A percentile compares a stretch with the other conserved stretches of the same genome.
Conservation (phyloP, 805 yeast genomes). For the Wickerhamomyces bovis region DNA sequence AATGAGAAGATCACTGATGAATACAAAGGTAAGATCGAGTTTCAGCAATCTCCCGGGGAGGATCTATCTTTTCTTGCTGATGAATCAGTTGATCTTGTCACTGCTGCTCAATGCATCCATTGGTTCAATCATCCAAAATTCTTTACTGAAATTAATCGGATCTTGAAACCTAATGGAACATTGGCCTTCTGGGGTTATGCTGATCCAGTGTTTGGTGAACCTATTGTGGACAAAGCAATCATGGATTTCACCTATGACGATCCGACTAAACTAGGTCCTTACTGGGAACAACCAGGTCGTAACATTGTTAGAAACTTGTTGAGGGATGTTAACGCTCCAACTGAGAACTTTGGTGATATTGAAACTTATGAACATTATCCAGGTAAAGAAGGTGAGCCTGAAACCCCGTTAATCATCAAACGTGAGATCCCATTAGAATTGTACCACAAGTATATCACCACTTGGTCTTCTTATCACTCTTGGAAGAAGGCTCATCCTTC, state of each 20-base stretch:
- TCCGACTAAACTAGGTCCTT: slow-evolving; percentile 47
- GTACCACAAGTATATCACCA: slow-evolving; percentile 48
- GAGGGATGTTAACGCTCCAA: slow-evolving; percentile 38
- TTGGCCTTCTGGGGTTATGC: slow-evolving; percentile 75
- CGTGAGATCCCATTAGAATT: slow-evolving; percentile 37
- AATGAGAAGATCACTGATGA: slow-evolving; percentile 16
- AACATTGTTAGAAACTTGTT: slow-evolving; percentile 40
- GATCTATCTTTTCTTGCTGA: slow-evolving; percentile 24
- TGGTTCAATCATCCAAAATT: slow-evolving; percentile 64
- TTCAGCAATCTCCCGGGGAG: slow-evolving; percentile 22
- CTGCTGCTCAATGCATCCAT: slow-evolving; percentile 85
- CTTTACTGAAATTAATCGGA: slow-evolving; percentile 41
- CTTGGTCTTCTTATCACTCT: slow-evolving; percentile 66
- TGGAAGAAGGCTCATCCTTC: slow-evolving; percentile 34
- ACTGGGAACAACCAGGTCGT: slow-evolving; percentile 89
- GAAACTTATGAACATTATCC: slow-evolving; percentile 27
- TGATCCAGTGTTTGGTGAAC: slow-evolving; percentile 57
- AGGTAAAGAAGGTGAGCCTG: slow-evolving; percentile 4
- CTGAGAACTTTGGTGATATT: slow-evolving; percentile 35
- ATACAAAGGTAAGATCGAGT: slow-evolving; percentile 11
- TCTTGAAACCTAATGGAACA: slow-evolving; percentile 58
- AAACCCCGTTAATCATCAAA: slow-evolving; percentile 28
- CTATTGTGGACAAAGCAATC: slow-evolving; percentile 50
- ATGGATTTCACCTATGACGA: slow-evolving; percentile 46
- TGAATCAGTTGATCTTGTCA: slow-evolving; percentile 51